Base-by-base conservation (phyloP, 73 alveolate genomes). In the Paramecium pentaurelia region DNA sequence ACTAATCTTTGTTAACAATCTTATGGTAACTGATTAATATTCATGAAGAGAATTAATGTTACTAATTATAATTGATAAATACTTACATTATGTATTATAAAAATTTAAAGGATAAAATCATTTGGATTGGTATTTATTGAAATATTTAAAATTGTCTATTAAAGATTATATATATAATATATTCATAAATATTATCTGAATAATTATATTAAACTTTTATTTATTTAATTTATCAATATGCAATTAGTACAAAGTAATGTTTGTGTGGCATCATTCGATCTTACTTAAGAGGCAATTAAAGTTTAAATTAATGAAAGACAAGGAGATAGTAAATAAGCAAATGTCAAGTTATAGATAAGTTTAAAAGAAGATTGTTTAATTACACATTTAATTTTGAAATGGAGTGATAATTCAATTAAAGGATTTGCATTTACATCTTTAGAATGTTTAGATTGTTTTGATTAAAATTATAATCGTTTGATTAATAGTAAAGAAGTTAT, bases 361-460 rank as follows among this genome's bases (percentile, higher is more conserved):
- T n/a, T 64, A 64, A 64, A 18, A 64, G 84, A 64, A 64, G 84
- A 64, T 64, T 64, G 84, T 34, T 34, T 64, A 32, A 64, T 64
- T 0, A 64, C 84, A 12, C 84, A 64, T 64, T 34, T 64, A 10
- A 64, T 64, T 64, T 64, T 64, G 49, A 64, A 64, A 34, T 64
- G 84, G 84, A 64, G 84, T n/a, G 84, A 64, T 28, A 28, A 22
- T 32, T 34, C 45, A 34, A 12, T 64, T 11, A 64, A 64, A 64
- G 84, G 84, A 64, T 64, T 64, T 9, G 49, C 84, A 32, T 64
- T 64, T 12, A 28, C 51, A 32, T 32, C 84, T 12, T 64, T 64
- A 64, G 84, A 64, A 34, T 64, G 84, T 8, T 32, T 28, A 11
- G 84, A 64, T 34, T 64, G 84, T 32, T 64, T 64, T 64, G 84